Conservation (phyloP, 2,329 filamentous ascomycete species). For the Neofusicoccum cordaticola region DNA sequence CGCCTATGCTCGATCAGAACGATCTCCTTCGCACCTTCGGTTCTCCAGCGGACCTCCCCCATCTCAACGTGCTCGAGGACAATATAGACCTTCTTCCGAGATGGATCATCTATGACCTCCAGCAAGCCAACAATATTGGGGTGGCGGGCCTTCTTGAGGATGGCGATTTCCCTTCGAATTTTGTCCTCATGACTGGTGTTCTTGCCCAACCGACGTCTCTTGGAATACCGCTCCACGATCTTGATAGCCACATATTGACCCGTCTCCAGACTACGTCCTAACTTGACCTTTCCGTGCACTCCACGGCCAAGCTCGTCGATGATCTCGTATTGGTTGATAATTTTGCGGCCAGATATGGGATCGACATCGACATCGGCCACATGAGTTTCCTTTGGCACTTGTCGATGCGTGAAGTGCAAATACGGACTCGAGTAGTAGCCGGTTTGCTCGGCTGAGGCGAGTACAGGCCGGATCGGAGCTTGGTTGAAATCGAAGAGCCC, state of each 20-base stretch:
- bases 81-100: constrained; percentile 96
- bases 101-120: constrained; percentile 96
- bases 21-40: constrained; percentile 79
- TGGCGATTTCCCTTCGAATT: constrained; percentile 94
- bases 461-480: constrained; percentile 30
- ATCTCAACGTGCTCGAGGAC: constrained; percentile 92
- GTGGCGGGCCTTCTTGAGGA: constrained; percentile 96
- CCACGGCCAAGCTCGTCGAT: constrained; percentile 94
- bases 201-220: constrained; percentile 82
- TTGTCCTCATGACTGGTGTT: constrained; percentile 71
- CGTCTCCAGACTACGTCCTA: constrained; percentile 76
- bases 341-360: constrained; percentile 82
- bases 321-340: constrained; percentile 97
- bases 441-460: constrained; percentile 30
- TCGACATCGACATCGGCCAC: constrained; percentile 90
- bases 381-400: constrained; percentile 66
- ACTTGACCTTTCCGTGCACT: constrained; percentile 96
- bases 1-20: constrained; percentile 78
- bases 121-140: constrained; percentile 94
- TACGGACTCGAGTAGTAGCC: constrained; percentile 50
- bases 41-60: constrained; percentile 92
- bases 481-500: constrained; percentile 43
- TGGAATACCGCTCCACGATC: constrained; percentile 94
- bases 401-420: constrained; percentile 48
- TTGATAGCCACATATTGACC: constrained; percentile 90